Conservation (phyloP, 345 rosid species). For the Corymbia maculata region DNA sequence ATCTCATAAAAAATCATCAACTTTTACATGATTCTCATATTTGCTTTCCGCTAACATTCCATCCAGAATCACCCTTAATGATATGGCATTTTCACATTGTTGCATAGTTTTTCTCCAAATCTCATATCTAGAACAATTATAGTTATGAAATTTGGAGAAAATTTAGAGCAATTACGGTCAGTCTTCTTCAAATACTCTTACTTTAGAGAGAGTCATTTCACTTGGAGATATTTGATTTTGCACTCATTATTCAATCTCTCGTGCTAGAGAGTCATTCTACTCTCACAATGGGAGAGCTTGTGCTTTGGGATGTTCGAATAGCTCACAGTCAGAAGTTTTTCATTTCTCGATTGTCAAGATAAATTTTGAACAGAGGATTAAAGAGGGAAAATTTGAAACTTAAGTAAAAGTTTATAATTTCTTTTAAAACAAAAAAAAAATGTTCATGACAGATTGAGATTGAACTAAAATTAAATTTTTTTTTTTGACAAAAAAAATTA, state of each 20-base stretch:
- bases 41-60: background rate
- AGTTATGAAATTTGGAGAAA: too few relatives aligned
- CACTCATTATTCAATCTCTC: background rate
- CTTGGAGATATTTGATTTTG: background rate
- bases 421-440: too few relatives aligned
- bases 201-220: too few relatives aligned
- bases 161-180: too few relatives aligned
- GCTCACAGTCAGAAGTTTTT: background rate
- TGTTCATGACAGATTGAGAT: background rate
- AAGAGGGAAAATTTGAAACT: fast-evolving
- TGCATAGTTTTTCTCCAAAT: too few relatives aligned
- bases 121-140: too few relatives aligned
- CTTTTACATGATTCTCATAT: background rate
- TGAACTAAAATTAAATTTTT: background rate
- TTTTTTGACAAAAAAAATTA: too few relatives aligned
- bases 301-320: fast-evolving
- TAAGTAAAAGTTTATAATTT: background rate
- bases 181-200: background rate
- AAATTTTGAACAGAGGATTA: background rate
- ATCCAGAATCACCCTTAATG: background rate
- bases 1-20: too few relatives aligned
- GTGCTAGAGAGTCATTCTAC: background rate
- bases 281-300: fast-evolving
- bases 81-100: background rate
- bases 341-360: background rate